Base-by-base conservation (phyloP, 257 asterid genomes). In the Nicotiana tomentosiformis region DNA sequence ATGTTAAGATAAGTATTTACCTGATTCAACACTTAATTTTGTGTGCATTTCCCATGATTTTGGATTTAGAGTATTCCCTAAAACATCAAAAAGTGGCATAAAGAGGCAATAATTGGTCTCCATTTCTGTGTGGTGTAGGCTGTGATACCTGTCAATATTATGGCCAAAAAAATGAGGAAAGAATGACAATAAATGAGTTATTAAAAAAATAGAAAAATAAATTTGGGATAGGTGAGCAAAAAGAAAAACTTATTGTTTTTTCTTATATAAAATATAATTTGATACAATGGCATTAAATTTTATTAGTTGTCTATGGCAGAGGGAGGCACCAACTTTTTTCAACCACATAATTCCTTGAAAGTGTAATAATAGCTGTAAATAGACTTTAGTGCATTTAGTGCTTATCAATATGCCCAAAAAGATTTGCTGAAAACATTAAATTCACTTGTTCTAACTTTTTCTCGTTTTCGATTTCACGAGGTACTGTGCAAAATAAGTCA, bases 11-110 rank as follows among this genome's bases (percentile, higher is more conserved):
- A 43, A 43, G 4, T 20, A 20, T 9, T 51, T 33, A 93, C 97
- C 97, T 85, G 97, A 87, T 83, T 88, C 85, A 49, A 85, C 39
- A 64, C 96, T 86, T 72, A 89, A 87, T 81, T 84, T 77, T 81
- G 77, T 89, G 87, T 95, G 98, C 84, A 81, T 20, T 2, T 92
- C 95, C 97, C 98, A 93, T 84, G 98, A 93, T 81, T 88, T 90
- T 66, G 57, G 83, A 89, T 93, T 91, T 77, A 93, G 81, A 57
- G 98, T 92, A 78, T 89, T 89, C 23, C 98, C 97, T 43, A 94
- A 58, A 15, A 89, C 94, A 89, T 94, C 98, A 66, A 88, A 93
- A 57, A 93, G 83, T 20, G 97, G 98, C 98, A 94, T 94, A 91
- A 94, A 94, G 33, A 94, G 97, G 90, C 98, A 93, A 83, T 86